These are phyloP conservation scores for Pistacia vera DNA, from an alignment of 345 rosid species.

Conservation along the genomic window DNA sequence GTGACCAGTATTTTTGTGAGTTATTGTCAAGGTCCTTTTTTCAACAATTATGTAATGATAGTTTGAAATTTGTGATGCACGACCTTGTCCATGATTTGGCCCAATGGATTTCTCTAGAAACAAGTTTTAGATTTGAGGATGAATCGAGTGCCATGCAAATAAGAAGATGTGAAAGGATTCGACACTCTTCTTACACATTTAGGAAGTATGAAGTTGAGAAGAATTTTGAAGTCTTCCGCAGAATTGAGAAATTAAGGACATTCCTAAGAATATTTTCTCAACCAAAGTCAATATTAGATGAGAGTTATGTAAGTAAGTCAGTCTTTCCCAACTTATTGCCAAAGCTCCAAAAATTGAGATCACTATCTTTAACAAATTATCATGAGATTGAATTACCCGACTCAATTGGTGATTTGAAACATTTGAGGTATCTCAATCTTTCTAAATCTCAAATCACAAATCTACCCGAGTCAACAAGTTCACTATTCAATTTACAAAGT, in stretches of 20 bases:
- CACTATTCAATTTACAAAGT: neutral
- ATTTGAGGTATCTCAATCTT: constrained; percentile 1
- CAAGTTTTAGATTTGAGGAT: constrained; percentile 4
- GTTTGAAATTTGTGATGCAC: neutral
- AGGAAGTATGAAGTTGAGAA: too few relatives aligned
- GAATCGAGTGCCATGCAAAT: neutral
- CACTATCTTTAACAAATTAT: neutral
- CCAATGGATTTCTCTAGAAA: neutral
- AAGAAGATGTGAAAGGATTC: too few relatives aligned
- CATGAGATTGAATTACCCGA: neutral
- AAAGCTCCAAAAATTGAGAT: neutral
- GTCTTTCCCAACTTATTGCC: neutral
- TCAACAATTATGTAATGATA: too few relatives aligned
- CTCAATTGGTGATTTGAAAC: neutral
- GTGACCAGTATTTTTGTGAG: too few relatives aligned
- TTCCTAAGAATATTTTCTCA: too few relatives aligned
- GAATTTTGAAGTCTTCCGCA: too few relatives aligned
- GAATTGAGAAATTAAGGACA: too few relatives aligned
- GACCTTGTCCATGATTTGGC: constrained; percentile 5
- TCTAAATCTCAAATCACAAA: neutral
- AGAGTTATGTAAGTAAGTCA: neutral
- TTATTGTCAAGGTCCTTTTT: too few relatives aligned
- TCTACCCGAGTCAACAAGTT: neutral
- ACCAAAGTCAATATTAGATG: too few relatives aligned
- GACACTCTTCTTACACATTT: too few relatives aligned